Evolutionary conservation across 1,284 basidiomycete species (phyloP).

Genomic region (Austroboletus novae-zelandiae): DNA sequence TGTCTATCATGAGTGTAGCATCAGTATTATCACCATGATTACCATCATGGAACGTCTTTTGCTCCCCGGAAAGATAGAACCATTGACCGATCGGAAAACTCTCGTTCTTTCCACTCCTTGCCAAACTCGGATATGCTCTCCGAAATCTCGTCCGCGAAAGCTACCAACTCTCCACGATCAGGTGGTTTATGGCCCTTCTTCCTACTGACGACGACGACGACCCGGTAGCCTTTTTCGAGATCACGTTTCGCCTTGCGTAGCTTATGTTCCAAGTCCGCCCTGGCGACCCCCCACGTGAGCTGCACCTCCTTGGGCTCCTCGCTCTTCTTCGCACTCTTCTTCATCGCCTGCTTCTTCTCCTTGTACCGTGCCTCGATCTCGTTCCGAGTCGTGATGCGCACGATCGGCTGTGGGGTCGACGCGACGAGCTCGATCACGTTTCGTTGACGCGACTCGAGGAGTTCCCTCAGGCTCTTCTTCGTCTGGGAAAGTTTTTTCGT

Average conservation of each 20-base stretch:
- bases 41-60: conserved; percentile 7
- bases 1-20: too few species aligned
- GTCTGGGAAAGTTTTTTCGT: conserved; percentile 42
- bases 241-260: conserved; percentile 57
- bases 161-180: conserved; percentile 35
- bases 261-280: conserved; percentile 66
- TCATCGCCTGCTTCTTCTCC: conserved; percentile 35
- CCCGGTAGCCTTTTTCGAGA: conserved; percentile 56
- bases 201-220: conserved; percentile 55
- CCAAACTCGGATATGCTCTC: conserved; percentile 44
- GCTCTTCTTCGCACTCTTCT: conserved; percentile 32
- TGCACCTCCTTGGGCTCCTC: conserved; percentile 67
- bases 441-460: conserved; percentile 30
- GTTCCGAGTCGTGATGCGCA: conserved; percentile 46
- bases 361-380: conserved; percentile 36
- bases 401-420: conserved; percentile 45
- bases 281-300: conserved; percentile 64
- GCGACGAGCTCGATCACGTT: conserved; percentile 53
- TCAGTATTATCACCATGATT: neutral
- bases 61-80: conserved; percentile 42
- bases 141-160: conserved; percentile 42
- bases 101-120: conserved; percentile 50
- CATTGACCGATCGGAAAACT: conserved; percentile 38
- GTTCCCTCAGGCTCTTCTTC: conserved; percentile 39
- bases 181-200: conserved; percentile 44